Base-by-base conservation (phyloP, 2,329 filamentous ascomycete species). In the Aspergillus udagawae region DNA sequence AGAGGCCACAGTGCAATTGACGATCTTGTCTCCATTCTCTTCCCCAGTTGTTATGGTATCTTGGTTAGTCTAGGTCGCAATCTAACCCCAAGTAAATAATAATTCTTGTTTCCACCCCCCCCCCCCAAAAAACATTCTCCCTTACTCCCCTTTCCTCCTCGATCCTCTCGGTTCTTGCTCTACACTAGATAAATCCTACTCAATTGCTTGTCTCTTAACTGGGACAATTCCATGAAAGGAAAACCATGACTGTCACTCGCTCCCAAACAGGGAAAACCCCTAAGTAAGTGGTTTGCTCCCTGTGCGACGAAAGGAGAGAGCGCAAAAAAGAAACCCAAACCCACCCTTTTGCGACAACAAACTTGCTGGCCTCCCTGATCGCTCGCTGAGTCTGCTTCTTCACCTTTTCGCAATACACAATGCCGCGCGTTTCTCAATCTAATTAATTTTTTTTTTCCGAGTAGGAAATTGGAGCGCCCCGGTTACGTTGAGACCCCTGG, bases 401-500 rank as follows among this genome's bases (percentile, higher is more conserved):
- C 23, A 12, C 52, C 41, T n/a, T 8, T 48, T 7, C 10, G 17
- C 23, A 35, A 35, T 27, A 56, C 42, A 58, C 28, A n/a, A n/a
- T 32, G n/a, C n/a, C 41, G 32, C 14, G 32, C n/a, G n/a, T 28
- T 38, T n/a, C 28, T 49, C 35, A 23, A 20, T 14, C 42, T 52
- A n/a, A 49, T 9, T 35, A 35, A 45, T 52, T 59, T 32, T 48
- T 41, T 57, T 50, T 12, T 54, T 48, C 45, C 52, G 14, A 49
- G 28, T 60, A 84, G 82, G 69, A 83, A 83, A 71, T 74, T 78
- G 53, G 75, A 79, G 53, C 77, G 79, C 55, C 76, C 78, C 47
- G 80, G 78, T 51, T 83, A 78, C 63, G 77, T 83, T 50, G 77
- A 82, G 61, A 83, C 81, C 14, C 81, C 81, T 54, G 72, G 76